Evolutionary conservation across 2,329 filamentous ascomycete genomes (phyloP), one percentile per base, ranked within the genome.

Genomic region (Blastomyces parvus): DNA sequence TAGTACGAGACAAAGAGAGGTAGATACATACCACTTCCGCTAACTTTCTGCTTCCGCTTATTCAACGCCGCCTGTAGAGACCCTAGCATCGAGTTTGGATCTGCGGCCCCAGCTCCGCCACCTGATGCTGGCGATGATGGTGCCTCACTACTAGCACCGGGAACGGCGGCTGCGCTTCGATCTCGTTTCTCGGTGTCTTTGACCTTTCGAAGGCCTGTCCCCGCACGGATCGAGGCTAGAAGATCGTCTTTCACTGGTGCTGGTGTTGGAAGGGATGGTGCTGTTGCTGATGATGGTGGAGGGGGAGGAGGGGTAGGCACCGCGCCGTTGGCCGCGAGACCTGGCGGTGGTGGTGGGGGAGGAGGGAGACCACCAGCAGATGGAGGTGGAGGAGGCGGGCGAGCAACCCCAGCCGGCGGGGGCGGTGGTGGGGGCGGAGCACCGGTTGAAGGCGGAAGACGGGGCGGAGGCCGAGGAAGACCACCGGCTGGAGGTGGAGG

Each of bases 1-100:
- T 46, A 64, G 33, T 57, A 61, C 64, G 55, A 66, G 66, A n/a
- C 64, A 60, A 60, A 64, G 55, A 66, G 66, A 44, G 63, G 59
- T 14, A 46, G 36, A 63, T 62, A 88, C 90, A 86, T 85, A 97
- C 93, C 93, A 82, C 90, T 96, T 74, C 90, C 88, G 78, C 90
- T 90, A 74, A 97, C 93, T 82, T 96, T 96, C 76, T 91, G 86
- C 81, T 97, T 97, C 75, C 93, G 84, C 78, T 90, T 89, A 72
- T 88, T 85, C 70, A 92, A 77, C 63, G 88, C 89, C 65, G 86
- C 88, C 64, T 90, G 90, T 69, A 96, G 78, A 58, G 91, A 92
- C 78, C 88, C 90, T 27, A 91, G 90, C 83, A 97, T 85, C 44
- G 85, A 87, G 63, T 86, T 78, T 42, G 70, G 78, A 55, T 76